Evolutionary conservation across 495 filamentous ascomycete genomes (phyloP).

Genomic region (Neurospora sublineolata): DNA sequence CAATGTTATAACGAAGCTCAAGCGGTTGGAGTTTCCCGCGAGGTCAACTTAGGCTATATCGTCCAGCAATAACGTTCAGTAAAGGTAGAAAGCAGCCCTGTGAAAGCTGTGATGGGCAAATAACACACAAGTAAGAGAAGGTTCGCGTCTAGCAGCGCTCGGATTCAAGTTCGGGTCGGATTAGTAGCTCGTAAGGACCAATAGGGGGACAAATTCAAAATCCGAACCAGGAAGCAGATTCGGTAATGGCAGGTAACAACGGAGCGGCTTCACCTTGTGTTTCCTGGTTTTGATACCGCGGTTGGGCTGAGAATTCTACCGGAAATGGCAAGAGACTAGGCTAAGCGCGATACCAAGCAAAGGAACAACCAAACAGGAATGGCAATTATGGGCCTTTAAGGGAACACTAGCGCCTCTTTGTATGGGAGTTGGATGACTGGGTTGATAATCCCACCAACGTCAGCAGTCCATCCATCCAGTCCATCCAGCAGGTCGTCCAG

Average conservation of each 20-base stretch:
- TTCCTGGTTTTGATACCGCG: neutral
- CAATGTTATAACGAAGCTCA: neutral
- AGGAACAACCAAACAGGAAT: neutral
- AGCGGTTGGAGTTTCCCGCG: neutral
- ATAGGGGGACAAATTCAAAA: neutral
- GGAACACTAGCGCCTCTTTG: constrained; percentile 3
- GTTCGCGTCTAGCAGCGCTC: neutral
- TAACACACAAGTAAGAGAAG: neutral
- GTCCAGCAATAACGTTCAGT: neutral
- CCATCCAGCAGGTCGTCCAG: neutral
- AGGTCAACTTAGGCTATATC: neutral
- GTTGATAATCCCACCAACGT: neutral
- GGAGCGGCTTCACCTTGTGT: neutral
- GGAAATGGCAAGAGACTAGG: neutral
- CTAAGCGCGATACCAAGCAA: neutral
- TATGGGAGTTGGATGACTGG: neutral
- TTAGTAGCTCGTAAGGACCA: neutral
- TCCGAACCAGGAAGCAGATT: neutral
- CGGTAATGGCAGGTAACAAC: neutral
- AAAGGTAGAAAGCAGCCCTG: neutral
- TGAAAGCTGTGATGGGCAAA: neutral
- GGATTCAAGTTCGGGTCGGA: neutral
- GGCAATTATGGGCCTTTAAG: neutral
- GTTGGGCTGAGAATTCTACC: neutral
- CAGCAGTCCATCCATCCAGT: neutral